Evolutionary conservation across 1,284 basidiomycete species (phyloP), one percentile per base, ranked within the genome.

Genomic region (Ganoderma resinaceum): DNA sequence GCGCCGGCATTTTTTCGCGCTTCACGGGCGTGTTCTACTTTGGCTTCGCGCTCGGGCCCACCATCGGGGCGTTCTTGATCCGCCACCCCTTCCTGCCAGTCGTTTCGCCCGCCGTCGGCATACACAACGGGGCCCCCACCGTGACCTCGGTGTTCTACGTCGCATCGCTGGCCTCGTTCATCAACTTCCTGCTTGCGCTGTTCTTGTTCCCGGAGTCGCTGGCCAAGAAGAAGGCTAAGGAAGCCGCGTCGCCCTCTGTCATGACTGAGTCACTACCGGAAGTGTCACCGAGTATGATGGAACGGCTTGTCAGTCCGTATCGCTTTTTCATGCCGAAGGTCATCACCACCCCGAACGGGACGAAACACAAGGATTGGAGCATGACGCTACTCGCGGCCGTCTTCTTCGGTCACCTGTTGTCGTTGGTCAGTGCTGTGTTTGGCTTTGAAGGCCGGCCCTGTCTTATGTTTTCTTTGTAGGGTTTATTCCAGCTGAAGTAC

Each of bases 1-100:
- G 95, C 60, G 90, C 95, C 0, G 87, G 89, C 40, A 88, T 94
- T 46, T 96, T 95, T 81, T 91, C 93, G 29, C 89, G 93, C 26
- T 91, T 96, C 75, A 86, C 86, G 8, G 92, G 92, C 20, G 85
- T 92, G 14, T 84, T 90, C 71, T 89, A 87, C 77, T 76, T 93
- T 64, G 94, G 95, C 20, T 86, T 95, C 72, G 87, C 90, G 2
- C 70, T 91, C 14, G 93, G 94, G 0, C 93, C 95, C 3, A 83
- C 86, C 35, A 80, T 96, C 33, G 94, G 93, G 55, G 89, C 89
- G 8, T 88, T 87, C 80, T 78, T 95, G 63, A 92, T 96, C 75
- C 80, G 82, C 18, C 81, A 85, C 69, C 87, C 88, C 0, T 76
- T 82, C 23, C 80, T 82, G 31, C 85, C 87, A 0, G 75, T 81